Percentiles rank a stretch among this genome's conserved stretches.
These are phyloP conservation scores for Podospora pseudopauciseta DNA, from an alignment of 495 filamentous ascomycete genomes.

Conservation along the genomic window DNA sequence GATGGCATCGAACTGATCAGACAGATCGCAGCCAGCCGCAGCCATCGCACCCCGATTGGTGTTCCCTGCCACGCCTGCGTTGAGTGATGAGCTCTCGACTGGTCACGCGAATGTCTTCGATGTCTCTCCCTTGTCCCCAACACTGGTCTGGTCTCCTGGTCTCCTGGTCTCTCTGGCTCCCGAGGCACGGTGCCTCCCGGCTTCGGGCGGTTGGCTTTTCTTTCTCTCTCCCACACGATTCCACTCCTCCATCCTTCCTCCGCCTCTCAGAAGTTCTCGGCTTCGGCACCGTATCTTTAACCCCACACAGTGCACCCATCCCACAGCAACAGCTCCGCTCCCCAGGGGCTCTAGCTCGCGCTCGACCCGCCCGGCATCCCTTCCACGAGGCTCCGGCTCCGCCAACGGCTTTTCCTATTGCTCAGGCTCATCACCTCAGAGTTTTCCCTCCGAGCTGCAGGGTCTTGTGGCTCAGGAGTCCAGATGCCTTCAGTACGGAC, in stretches of 20 bases:
- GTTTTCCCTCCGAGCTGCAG: background rate
- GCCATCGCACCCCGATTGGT: constrained; percentile 15
- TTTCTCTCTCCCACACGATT: background rate
- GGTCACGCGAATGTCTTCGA: constrained; percentile 16
- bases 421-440: background rate
- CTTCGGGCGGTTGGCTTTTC: constrained; percentile 2
- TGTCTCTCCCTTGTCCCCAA: constrained; percentile 1
- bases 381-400: background rate
- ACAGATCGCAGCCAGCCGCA: constrained; percentile 10
- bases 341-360: background rate
- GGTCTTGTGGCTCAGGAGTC: too few relatives aligned
- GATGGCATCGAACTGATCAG: constrained; percentile 12
- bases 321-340: background rate
- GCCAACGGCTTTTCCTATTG: background rate
- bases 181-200: constrained; percentile 7
- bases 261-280: background rate
- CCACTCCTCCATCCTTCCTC: background rate
- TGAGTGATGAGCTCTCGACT: constrained; percentile 1
- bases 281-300: background rate
- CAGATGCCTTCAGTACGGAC: too few relatives aligned
- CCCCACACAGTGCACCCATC: background rate
- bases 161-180: constrained; percentile 4
- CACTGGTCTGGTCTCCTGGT: background rate
- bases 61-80: constrained; percentile 11
- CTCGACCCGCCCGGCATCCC: background rate